Evolutionary conservation across 139 green algal species (phyloP), one percentile per base, ranked within the genome.

Genomic region (Pleodorina starrii): DNA sequence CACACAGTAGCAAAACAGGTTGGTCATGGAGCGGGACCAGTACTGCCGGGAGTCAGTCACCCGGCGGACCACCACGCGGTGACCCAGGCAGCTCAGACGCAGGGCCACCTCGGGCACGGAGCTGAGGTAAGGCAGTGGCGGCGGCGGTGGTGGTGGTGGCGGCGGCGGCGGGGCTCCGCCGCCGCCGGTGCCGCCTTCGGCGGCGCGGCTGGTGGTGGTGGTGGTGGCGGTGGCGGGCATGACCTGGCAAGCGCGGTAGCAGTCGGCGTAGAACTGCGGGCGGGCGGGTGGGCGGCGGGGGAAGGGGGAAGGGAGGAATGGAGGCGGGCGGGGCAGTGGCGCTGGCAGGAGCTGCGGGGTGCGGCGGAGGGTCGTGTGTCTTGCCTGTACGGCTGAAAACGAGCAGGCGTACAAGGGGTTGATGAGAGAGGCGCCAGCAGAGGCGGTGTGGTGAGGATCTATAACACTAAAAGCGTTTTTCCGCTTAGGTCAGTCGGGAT

Each of bases 21-120:
- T 93, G 51, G 90, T 81, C 88, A 93, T 92, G 19, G 78, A 72
- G 43, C 86, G 85, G 48, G 75, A 92, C 91, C 91, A 93, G 91
- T 93, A 93, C 1, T 90, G 78, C 27, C 83, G 73, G 25, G 66
- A 81, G 85, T 92, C 82, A 11, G 89, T 19, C 88, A 93, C 91
- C 27, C 90, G 85, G 23, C 91, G 91, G 44, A 93, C 71, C 21
- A 92, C 88, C 42, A 93, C 73, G 0, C 40, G 36, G 59, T 92
- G 90, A 25, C 91, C 91, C 40, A 88, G 83, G 32, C 88, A 79
- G 42, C 63, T 60, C 35, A 92, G 87, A 29, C 74, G 59, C 17
- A 91, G 87, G 7, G 87, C 90, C 1, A 93, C 86, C 29, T 87
- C 46, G 21, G 90, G 69, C 17, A 81, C 66, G 48, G 29, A 32